Conservation (phyloP, 148 eudicot genomes). For the Chenopodium album region DNA sequence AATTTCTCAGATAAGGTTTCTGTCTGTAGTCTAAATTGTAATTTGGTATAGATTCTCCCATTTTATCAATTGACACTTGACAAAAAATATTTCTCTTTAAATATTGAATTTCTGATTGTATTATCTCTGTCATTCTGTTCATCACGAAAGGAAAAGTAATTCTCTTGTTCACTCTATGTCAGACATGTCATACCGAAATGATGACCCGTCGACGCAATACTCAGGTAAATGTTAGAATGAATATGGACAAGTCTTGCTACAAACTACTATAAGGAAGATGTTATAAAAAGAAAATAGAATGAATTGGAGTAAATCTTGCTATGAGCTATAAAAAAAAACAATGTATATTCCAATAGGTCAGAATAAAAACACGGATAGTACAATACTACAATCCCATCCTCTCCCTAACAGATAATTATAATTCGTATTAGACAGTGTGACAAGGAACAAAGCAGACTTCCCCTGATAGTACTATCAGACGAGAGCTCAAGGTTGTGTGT, state of each 20-base stretch:
- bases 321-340: no score
- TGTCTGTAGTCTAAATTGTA: background rate
- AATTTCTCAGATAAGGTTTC: background rate
- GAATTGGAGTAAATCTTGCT: no score
- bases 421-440: background rate
- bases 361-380: no score
- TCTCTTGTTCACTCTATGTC: no score
- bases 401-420: background rate
- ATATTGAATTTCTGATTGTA: background rate
- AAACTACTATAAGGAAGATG: no score
- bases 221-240: background rate
- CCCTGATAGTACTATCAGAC: no score
- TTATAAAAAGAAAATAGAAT: no score
- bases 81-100: background rate
- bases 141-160: background rate
- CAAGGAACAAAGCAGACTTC: no score
- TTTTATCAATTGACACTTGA: background rate
- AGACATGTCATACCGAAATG: background rate
- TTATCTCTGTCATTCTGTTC: background rate
- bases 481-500: no score
- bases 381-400: background rate
- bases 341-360: no score
- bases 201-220: background rate
- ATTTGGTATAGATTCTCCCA: background rate
- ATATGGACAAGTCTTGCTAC: background rate